A percentile compares a stretch with the other conserved stretches of the same genome.
Evolutionary conservation across 1,284 basidiomycete genomes (phyloP).

Genomic region (Heterobasidion annosum): DNA sequence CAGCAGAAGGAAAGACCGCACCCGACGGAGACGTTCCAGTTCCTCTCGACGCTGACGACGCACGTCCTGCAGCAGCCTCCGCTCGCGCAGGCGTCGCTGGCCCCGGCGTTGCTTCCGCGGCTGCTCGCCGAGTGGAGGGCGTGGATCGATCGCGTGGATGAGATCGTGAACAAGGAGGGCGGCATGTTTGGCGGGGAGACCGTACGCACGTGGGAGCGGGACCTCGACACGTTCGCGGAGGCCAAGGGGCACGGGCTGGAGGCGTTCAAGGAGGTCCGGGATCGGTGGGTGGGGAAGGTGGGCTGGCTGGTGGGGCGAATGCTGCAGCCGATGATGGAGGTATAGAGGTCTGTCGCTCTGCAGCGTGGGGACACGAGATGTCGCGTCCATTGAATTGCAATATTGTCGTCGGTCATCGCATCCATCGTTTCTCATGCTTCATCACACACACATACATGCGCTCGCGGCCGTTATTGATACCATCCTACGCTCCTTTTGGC

Average conservation of each 20-base stretch:
- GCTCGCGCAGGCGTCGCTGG: constrained; percentile 50
- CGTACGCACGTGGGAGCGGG: constrained; percentile 57
- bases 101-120: constrained; percentile 48
- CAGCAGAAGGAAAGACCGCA: constrained; percentile 55
- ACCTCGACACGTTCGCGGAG: constrained; percentile 54
- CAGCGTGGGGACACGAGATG: background rate
- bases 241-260: constrained; percentile 38
- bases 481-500: too few relatives aligned
- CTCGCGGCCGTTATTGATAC: background rate
- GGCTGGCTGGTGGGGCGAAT: constrained; percentile 69
- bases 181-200: constrained; percentile 72
- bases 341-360: constrained; percentile 18
- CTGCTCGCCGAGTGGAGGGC: constrained; percentile 64
- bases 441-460: too few relatives aligned
- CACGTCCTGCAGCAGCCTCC: constrained; percentile 61
- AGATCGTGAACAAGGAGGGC: constrained; percentile 58
- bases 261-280: constrained; percentile 50
- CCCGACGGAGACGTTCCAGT: constrained; percentile 63
- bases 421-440: background rate
- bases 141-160: constrained; percentile 65
- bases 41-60: constrained; percentile 57
- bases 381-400: too few relatives aligned
- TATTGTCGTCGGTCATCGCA: background rate
- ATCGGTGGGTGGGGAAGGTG: constrained; percentile 62
- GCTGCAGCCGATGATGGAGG: constrained; percentile 46